Percentiles rank a stretch among this genome's conserved stretches.
phyloP scores from a whole-genome alignment of 129 eudicot genomes.

The Rutidosis leptorrhynchoides region DNA sequence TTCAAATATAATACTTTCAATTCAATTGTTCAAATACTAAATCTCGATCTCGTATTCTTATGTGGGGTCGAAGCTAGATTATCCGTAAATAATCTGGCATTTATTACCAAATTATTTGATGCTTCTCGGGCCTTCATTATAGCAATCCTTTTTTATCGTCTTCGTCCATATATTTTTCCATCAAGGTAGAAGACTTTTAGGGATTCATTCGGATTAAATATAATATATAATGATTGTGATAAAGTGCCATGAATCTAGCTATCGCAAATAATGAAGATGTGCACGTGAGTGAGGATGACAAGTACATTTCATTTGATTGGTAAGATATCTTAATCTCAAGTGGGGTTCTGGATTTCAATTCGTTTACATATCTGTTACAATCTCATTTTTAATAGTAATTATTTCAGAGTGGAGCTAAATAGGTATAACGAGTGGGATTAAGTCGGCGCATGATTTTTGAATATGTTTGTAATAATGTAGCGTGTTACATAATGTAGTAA shows the following conservation, averaged over 20 bases:
- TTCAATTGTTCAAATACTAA: slow-evolving; percentile 11
- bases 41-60: slow-evolving; percentile 13
- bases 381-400: background rate
- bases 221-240: background rate
- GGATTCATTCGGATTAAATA: background rate
- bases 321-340: background rate
- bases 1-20: background rate
- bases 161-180: background rate
- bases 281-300: slow-evolving; percentile 29
- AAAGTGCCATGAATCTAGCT: slow-evolving; percentile 8
- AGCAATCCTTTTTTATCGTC: background rate
- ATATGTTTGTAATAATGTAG: no score
- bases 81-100: slow-evolving; percentile 11
- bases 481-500: no score
- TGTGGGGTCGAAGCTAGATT: slow-evolving; percentile 14
- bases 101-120: slow-evolving; percentile 15
- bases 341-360: background rate
- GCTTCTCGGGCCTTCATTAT: no score
- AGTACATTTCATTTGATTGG: slow-evolving; percentile 22
- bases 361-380: background rate
- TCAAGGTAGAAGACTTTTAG: background rate
- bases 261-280: slow-evolving; percentile 20
- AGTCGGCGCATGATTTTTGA: no score
- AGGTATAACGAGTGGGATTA: no score
- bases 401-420: no score